phyloP scores from a whole-genome alignment of 257 asterid genomes.

The Solanum tarapatanum region DNA sequence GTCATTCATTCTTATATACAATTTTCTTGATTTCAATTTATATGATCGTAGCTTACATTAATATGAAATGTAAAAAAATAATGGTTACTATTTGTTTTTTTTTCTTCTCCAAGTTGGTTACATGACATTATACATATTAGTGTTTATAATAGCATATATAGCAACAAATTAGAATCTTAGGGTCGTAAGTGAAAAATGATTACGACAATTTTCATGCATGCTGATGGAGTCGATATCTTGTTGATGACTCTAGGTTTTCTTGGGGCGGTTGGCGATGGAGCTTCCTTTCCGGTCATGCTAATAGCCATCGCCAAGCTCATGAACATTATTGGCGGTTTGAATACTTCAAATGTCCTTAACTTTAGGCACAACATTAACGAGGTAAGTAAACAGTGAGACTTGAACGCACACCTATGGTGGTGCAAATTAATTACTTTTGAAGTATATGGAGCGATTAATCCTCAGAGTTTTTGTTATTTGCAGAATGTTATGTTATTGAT shows the following conservation, averaged over 20 bases:
- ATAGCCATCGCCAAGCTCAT: background rate
- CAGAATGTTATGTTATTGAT: constrained; percentile 68
- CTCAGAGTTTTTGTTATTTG: background rate
- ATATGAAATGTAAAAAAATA: too few species aligned
- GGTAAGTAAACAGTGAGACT: constrained; percentile 21
- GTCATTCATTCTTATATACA: too few species aligned
- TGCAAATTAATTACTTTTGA: background rate
- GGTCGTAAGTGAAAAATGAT: background rate
- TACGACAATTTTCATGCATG: constrained; percentile 46
- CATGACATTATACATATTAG: too few species aligned
- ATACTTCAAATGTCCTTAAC: constrained; percentile 26
- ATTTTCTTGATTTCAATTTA: too few species aligned
- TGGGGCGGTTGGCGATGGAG: constrained; percentile 61
- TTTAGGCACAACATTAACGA: constrained; percentile 33
- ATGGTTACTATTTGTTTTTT: too few species aligned
- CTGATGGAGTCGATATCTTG: constrained; percentile 38
- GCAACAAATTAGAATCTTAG: too few species aligned
- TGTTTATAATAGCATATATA: too few species aligned
- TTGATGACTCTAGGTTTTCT: constrained; percentile 57
- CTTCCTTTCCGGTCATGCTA: constrained; percentile 39
- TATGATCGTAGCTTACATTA: too few species aligned
- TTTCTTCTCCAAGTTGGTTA: too few species aligned
- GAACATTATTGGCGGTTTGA: constrained; percentile 40
- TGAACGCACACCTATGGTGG: background rate
- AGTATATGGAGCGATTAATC: background rate